These are phyloP conservation scores for Pezicula rhizophila DNA, from an alignment of 2,329 filamentous ascomycete species.

Conservation along the genomic window DNA sequence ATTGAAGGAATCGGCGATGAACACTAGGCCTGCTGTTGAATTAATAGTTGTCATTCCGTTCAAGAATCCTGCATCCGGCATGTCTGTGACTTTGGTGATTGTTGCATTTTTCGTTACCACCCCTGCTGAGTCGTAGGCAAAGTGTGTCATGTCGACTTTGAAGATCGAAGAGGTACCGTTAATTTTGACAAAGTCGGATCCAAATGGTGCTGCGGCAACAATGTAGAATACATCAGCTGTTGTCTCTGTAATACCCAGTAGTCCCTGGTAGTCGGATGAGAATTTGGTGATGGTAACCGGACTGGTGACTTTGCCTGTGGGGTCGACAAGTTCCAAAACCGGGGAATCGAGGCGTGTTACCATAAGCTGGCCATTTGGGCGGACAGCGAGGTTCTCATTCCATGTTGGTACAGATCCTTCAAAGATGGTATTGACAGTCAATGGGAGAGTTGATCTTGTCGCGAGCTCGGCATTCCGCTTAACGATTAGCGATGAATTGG, in stretches of 20 bases:
- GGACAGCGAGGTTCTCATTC: slow-evolving; percentile 30
- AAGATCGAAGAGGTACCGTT: slow-evolving; percentile 12
- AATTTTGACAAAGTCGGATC: slow-evolving; percentile 15
- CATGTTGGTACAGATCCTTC: background rate
- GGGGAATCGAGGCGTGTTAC: slow-evolving; percentile 22
- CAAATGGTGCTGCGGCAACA: slow-evolving; percentile 18
- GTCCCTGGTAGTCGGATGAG: slow-evolving; percentile 20
- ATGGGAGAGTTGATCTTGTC: background rate
- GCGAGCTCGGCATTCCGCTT: background rate
- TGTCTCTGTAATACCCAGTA: slow-evolving; percentile 30
- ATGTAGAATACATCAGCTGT: slow-evolving; percentile 24
- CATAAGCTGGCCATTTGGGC: slow-evolving; percentile 30
- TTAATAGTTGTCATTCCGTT: slow-evolving; percentile 21
- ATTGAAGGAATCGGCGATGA: slow-evolving; percentile 20
- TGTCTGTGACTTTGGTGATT: slow-evolving; percentile 9
- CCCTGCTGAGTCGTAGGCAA: background rate
- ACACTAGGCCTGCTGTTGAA: slow-evolving; percentile 6
- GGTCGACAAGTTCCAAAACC: slow-evolving; percentile 28
- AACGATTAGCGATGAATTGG: too few species aligned
- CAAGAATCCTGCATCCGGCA: slow-evolving; percentile 15
- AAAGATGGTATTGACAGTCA: background rate
- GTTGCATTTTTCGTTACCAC: background rate
- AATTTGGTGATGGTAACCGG: slow-evolving; percentile 20
- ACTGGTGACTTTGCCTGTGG: slow-evolving; percentile 4
- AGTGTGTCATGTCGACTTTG: slow-evolving; percentile 10